phyloP scores from a whole-genome alignment of 441 rosid species.

The Pelargonium citronellum region DNA sequence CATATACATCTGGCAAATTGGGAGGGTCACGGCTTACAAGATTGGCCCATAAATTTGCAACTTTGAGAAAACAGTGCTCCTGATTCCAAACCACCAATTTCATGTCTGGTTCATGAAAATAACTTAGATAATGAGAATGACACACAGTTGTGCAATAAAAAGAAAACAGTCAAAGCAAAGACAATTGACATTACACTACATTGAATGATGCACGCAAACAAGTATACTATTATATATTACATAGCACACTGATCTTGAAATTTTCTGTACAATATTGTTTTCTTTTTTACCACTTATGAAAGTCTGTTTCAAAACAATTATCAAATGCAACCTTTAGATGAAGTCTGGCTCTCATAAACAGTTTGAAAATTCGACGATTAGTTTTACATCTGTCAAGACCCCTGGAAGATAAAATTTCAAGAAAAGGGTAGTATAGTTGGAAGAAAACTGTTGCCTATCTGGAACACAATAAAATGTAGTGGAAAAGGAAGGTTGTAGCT shows the following conservation, averaged over 20 bases:
- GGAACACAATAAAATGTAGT: not conserved
- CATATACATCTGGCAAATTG: slow-evolving; percentile 29
- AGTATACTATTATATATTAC: too few relatives aligned
- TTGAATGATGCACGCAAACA: not conserved
- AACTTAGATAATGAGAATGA: slow-evolving; percentile 7
- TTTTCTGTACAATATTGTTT: too few relatives aligned
- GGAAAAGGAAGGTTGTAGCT: not conserved
- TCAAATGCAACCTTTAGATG: not conserved
- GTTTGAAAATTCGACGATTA: not conserved
- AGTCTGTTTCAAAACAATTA: not conserved
- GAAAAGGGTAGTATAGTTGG: not conserved
- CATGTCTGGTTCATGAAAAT: slow-evolving; percentile 44
- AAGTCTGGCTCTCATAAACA: too few relatives aligned
- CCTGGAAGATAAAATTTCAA: not conserved
- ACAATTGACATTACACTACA: not conserved
- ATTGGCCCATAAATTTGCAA: slow-evolving; percentile 69
- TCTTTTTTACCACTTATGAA: not conserved
- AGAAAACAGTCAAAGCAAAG: not conserved
- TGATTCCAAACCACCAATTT: slow-evolving; percentile 50
- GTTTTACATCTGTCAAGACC: not conserved
- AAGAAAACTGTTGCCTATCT: not conserved
- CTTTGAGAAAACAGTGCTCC: slow-evolving; percentile 40
- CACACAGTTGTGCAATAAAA: not conserved
- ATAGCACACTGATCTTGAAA: too few relatives aligned
- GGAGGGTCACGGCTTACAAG: slow-evolving; percentile 45